Evolutionary conservation across 2,329 filamentous ascomycete genomes (phyloP).

Genomic region (Pseudogymnoascus sp.): DNA sequence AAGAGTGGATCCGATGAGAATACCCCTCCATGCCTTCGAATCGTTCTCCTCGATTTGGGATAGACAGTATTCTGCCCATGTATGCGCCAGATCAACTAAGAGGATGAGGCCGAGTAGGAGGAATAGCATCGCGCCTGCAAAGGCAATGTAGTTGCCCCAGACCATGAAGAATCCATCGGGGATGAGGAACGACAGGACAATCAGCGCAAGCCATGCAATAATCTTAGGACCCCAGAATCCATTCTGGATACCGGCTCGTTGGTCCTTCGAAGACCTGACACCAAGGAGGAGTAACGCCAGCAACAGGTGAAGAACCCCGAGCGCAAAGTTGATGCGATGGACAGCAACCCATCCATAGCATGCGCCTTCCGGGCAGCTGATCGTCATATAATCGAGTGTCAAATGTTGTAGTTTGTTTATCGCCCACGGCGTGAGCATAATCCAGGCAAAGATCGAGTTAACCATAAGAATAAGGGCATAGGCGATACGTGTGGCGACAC

Average conservation of each 20-base stretch:
- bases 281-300: constrained; percentile 80
- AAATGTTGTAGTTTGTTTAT: constrained; percentile 91
- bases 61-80: constrained; percentile 94
- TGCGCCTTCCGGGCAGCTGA: constrained; percentile 81
- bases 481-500: constrained; percentile 92
- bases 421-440: constrained; percentile 98
- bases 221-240: constrained; percentile 99
- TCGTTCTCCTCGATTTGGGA: constrained; percentile 87
- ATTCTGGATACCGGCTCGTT: constrained; percentile 84
- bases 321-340: constrained; percentile 94
- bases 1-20: constrained; percentile 86
- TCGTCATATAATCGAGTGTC: constrained; percentile 91
- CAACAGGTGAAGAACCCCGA: constrained; percentile 86
- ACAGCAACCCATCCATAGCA: constrained; percentile 96
- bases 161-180: constrained; percentile 91
- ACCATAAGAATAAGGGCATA: constrained; percentile 90
- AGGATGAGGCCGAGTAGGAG: constrained; percentile 86
- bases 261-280: constrained; percentile 78
- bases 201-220: constrained; percentile 76
- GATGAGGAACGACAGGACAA: constrained; percentile 91
- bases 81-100: constrained; percentile 89
- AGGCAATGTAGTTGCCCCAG: constrained; percentile 91
- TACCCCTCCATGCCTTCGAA: constrained; percentile 72
- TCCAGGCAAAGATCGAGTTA: constrained; percentile 96
- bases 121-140: constrained; percentile 85